These are phyloP conservation scores for Ophiobolus disseminans DNA, from an alignment of 2,329 filamentous ascomycete genomes.

Conservation along the genomic window DNA sequence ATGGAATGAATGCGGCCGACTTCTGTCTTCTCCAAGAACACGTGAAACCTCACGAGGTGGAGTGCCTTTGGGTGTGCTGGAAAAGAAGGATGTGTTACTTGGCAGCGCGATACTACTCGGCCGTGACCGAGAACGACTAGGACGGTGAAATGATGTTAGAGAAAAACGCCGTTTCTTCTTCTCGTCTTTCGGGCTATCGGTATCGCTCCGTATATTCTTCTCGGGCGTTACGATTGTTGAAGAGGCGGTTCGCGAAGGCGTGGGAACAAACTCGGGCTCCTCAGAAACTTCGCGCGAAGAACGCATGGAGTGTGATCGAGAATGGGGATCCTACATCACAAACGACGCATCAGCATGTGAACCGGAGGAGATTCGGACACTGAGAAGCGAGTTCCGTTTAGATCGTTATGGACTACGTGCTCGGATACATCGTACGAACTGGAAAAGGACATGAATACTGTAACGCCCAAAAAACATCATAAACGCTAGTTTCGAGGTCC, in stretches of 20 bases:
- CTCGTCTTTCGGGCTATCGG: conserved; percentile 23
- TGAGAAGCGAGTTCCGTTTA: conserved; percentile 36
- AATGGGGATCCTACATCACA: conserved; percentile 39
- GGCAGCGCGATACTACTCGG: conserved; percentile 40
- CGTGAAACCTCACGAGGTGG: conserved; percentile 33
- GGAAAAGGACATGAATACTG: conserved; percentile 22
- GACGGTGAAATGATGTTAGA: conserved; percentile 44
- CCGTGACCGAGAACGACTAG: conserved; percentile 39
- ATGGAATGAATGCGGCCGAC: conserved; percentile 40
- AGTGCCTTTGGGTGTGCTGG: conserved; percentile 25
- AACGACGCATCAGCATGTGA: conserved; percentile 46
- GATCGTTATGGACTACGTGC: conserved; percentile 37
- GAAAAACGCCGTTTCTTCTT: conserved; percentile 43
- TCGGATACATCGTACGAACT: conserved; percentile 24
- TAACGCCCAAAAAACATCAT: conserved; percentile 26
- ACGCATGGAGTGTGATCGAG: conserved; percentile 32
- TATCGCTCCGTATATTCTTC: conserved; percentile 10
- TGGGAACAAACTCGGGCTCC: conserved; percentile 36
- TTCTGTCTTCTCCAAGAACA: conserved; percentile 11
- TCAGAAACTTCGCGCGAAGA: conserved; percentile 41
- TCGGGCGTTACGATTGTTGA: conserved; percentile 16
- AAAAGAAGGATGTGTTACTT: conserved; percentile 16
- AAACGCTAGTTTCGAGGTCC: conserved; percentile 22
- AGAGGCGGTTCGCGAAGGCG: conserved; percentile 21
- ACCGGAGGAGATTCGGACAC: conserved; percentile 18